These are phyloP conservation scores for Prunus dulcis DNA, from an alignment of 306 rosid species.

Conservation along the genomic window DNA sequence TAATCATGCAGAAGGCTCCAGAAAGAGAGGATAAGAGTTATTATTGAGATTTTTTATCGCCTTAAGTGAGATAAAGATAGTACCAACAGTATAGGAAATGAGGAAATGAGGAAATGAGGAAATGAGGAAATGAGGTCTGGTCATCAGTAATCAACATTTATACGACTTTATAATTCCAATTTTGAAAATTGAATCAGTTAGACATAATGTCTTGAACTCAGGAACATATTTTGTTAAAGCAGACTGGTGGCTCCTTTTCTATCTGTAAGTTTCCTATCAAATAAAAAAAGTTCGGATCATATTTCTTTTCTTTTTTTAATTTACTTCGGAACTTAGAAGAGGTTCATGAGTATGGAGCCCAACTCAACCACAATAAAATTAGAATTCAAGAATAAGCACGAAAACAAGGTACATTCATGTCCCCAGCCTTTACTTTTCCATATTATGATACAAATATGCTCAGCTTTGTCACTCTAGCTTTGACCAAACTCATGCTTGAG, in stretches of 20 bases:
- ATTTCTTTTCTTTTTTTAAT: too few relatives aligned
- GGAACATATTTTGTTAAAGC: neutral
- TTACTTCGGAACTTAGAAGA: too few relatives aligned
- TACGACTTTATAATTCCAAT: neutral
- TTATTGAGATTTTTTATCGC: neutral
- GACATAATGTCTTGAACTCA: neutral
- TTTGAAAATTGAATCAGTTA: neutral
- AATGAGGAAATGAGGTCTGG: too few relatives aligned
- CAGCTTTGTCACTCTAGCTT: too few relatives aligned
- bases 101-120: too few relatives aligned
- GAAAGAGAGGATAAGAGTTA: neutral
- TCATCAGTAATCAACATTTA: too few relatives aligned
- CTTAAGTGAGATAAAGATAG: neutral
- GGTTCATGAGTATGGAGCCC: neutral
- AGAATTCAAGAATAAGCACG: neutral
- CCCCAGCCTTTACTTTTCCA: neutral
- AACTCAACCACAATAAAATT: neutral
- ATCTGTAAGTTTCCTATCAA: neutral
- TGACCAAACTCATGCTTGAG: too few relatives aligned
- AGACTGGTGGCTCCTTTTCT: neutral
- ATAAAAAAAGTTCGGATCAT: too few relatives aligned
- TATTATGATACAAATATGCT: neutral
- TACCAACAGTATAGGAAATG: neutral
- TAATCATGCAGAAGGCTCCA: neutral
- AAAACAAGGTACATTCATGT: neutral